phyloP scores from a whole-genome alignment of 768 basidiomycete species.

The Cantharellus anzutake region DNA sequence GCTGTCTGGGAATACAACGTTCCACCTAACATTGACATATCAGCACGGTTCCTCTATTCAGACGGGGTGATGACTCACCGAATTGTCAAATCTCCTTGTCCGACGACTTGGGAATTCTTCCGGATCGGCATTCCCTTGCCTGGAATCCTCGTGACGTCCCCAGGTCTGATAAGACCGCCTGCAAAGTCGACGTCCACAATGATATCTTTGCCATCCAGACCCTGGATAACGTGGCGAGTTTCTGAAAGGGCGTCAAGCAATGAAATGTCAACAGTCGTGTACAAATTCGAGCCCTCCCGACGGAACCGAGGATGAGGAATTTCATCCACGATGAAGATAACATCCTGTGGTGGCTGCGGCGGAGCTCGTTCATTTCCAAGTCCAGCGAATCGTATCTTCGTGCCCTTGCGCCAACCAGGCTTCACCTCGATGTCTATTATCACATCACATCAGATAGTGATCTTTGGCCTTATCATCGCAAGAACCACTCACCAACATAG shows the following conservation, averaged over 20 bases:
- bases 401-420: conserved; percentile 41
- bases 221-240: conserved; percentile 30
- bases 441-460: neutral
- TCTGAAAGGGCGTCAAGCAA: conserved; percentile 32
- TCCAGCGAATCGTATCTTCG: conserved; percentile 38
- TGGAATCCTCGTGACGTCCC: conserved; percentile 29
- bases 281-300: conserved; percentile 36
- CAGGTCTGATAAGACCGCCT: conserved; percentile 28
- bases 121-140: conserved; percentile 55
- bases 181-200: conserved; percentile 28
- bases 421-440: conserved; percentile 37
- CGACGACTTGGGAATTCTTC: conserved; percentile 30
- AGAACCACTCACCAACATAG: conserved; percentile 12
- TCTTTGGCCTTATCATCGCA: neutral
- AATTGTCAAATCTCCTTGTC: conserved; percentile 43
- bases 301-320: conserved; percentile 36
- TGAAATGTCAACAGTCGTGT: conserved; percentile 34
- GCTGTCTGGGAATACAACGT: neutral
- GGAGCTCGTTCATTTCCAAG: conserved; percentile 41
- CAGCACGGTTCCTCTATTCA: neutral
- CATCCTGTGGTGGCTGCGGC: conserved; percentile 34
- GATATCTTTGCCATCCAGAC: conserved; percentile 39
- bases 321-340: conserved; percentile 47
- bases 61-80: conserved; percentile 24
- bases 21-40: neutral